Conservation (phyloP, 768 basidiomycete species). For the Amyloporia xantha region DNA sequence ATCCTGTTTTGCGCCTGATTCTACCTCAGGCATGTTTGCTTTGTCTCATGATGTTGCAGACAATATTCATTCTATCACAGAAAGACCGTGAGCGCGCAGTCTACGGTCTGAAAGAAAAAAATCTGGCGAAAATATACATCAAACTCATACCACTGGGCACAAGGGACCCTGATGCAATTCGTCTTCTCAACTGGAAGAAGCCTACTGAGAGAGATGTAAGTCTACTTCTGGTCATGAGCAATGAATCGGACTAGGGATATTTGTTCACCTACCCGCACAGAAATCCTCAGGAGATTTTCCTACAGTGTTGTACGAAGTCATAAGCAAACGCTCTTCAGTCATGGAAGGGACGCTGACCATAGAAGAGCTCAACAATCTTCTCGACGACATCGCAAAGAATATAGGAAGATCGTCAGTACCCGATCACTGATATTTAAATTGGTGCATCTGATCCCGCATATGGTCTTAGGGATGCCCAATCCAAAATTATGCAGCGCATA, state of each 20-base stretch:
- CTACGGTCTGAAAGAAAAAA: slow-evolving; percentile 93
- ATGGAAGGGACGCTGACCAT: slow-evolving; percentile 69
- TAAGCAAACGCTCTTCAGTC: slow-evolving; percentile 77
- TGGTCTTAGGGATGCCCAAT: slow-evolving; percentile 58
- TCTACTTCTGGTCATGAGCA: slow-evolving; percentile 9
- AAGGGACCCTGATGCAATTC: slow-evolving; percentile 74
- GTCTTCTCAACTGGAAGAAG: slow-evolving; percentile 86
- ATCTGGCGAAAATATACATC: slow-evolving; percentile 89
- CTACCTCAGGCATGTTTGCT: slow-evolving; percentile 85
- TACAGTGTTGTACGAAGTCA: slow-evolving; percentile 78
- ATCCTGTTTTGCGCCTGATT: slow-evolving; percentile 82
- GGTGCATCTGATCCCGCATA: neutral
- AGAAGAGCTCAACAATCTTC: slow-evolving; percentile 74
- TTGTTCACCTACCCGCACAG: slow-evolving; percentile 33
- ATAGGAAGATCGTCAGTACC: slow-evolving; percentile 66
- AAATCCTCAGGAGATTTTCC: slow-evolving; percentile 83
- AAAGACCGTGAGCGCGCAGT: slow-evolving; percentile 91
- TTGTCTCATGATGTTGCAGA: slow-evolving; percentile 3
- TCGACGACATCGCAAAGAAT: slow-evolving; percentile 70
- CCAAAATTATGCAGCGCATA: slow-evolving; percentile 67
- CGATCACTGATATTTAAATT: neutral
- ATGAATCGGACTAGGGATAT: neutral
- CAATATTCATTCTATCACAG: slow-evolving; percentile 47
- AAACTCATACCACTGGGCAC: slow-evolving; percentile 78
- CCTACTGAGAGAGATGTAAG: slow-evolving; percentile 64